Evolutionary conservation across 108 stramenopile genomes (phyloP).

Genomic region (Skeletonema potamos): DNA sequence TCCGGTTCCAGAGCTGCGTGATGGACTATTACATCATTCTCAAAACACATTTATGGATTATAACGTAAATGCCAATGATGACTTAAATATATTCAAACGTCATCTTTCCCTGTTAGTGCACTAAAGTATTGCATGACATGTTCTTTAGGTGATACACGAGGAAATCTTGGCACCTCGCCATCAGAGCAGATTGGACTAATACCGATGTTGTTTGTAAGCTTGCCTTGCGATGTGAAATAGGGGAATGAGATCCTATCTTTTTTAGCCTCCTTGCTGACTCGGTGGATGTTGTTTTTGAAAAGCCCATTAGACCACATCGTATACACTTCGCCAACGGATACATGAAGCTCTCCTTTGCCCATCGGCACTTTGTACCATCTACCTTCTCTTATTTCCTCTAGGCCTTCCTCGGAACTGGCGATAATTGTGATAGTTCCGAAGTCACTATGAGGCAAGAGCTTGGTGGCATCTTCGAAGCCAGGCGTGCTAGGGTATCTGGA

Average conservation of each 20-base stretch:
- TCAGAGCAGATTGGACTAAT: not conserved
- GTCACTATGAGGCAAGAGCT: constrained; percentile 1
- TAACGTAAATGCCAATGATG: too few species aligned
- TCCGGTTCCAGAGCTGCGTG: too few species aligned
- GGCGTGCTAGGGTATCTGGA: not conserved
- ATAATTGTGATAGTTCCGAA: not conserved
- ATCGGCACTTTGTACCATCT: not conserved
- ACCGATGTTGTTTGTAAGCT: not conserved
- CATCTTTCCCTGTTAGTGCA: too few species aligned
- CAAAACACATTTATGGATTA: too few species aligned
- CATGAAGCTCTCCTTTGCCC: not conserved
- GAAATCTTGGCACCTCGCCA: not conserved
- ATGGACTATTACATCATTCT: too few species aligned
- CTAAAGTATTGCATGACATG: not conserved
- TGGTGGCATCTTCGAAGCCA: not conserved
- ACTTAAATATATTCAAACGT: too few species aligned
- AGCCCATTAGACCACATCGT: not conserved
- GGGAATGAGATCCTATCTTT: not conserved
- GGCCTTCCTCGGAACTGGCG: not conserved
- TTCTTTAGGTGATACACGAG: not conserved
- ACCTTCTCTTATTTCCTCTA: not conserved
- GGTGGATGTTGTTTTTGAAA: not conserved
- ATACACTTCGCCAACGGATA: not conserved
- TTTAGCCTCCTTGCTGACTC: not conserved
- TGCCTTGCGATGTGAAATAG: not conserved